phyloP scores from a whole-genome alignment of 208 protist genomes.

The Leishmania major region DNA sequence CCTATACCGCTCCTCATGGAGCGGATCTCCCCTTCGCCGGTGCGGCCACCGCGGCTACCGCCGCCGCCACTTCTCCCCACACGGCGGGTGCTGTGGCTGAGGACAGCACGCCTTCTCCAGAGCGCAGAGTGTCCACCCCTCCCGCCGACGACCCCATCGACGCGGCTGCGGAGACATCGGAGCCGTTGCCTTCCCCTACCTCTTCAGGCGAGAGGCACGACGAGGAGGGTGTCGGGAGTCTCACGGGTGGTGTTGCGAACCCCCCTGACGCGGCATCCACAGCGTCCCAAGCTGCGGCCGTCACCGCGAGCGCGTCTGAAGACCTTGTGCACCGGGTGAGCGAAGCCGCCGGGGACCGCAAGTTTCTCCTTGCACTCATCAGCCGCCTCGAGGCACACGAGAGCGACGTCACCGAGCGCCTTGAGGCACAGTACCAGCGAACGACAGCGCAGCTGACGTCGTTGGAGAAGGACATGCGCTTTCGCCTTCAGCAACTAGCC shows the following conservation, averaged over 20 bases:
- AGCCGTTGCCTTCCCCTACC: not conserved
- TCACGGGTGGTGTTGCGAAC: conserved; percentile 3
- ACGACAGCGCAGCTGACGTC: conserved; percentile 43
- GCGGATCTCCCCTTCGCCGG: not conserved
- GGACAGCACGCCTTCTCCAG: not conserved
- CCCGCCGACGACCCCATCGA: not conserved
- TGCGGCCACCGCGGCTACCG: not conserved
- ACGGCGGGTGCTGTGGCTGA: not conserved
- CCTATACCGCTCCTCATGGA: not conserved
- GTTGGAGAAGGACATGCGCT: conserved; percentile 51
- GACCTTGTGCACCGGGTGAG: conserved; percentile 15
- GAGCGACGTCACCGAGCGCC: conserved; percentile 45
- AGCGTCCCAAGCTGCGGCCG: not conserved
- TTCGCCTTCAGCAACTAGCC: conserved; percentile 38
- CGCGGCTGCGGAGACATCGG: not conserved
- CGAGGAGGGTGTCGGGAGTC: not conserved
- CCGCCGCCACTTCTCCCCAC: not conserved
- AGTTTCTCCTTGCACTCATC: conserved; percentile 49
- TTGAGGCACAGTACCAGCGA: conserved; percentile 61
- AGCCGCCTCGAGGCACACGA: conserved; percentile 57
- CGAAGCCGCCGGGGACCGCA: conserved; percentile 33
- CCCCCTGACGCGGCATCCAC: not conserved
- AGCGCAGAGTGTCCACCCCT: not conserved
- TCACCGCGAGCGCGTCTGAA: not conserved
- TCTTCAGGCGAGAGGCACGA: not conserved